Percentiles rank a stretch among this genome's conserved stretches.
These are phyloP conservation scores for Kalanchoe fedtschenkoi DNA, from an alignment of 164 flowering plant genomes.

Conservation along the genomic window DNA sequence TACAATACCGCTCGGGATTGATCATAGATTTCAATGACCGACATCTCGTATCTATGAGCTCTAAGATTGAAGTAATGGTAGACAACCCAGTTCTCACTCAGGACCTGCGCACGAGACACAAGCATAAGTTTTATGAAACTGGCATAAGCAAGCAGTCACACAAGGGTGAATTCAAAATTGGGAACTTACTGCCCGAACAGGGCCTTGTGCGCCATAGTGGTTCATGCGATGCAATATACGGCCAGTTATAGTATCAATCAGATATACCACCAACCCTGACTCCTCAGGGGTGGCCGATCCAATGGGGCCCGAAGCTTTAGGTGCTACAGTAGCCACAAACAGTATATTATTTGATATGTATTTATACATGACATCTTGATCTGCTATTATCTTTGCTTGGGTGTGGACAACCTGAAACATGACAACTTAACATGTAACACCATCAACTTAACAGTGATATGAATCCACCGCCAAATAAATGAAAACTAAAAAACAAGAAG, in stretches of 20 bases:
- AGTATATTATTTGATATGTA: constrained; percentile 80
- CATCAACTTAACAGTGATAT: background rate
- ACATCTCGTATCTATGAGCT: constrained; percentile 96
- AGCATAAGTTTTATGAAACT: constrained; percentile 3
- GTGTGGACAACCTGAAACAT: constrained; percentile 75
- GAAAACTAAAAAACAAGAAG: no score
- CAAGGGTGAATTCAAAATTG: constrained; percentile 1
- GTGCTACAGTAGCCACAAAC: constrained; percentile 82
- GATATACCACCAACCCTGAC: constrained; percentile 51
- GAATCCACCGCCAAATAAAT: background rate
- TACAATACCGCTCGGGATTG: constrained; percentile 87
- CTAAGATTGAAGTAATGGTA: constrained; percentile 97
- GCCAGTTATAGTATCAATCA: constrained; percentile 60
- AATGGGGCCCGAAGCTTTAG: constrained; percentile 67
- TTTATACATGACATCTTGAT: constrained; percentile 83
- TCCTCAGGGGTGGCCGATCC: constrained; percentile 88
- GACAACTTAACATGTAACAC: background rate
- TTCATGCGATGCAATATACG: constrained; percentile 65
- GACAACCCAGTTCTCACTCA: constrained; percentile 98
- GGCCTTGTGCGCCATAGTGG: constrained; percentile 76
- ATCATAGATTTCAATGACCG: constrained; percentile 92
- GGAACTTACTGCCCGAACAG: constrained; percentile 84
- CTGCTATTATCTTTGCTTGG: constrained; percentile 74
- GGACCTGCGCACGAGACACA: constrained; percentile 40
- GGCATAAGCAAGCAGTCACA: background rate